Evolutionary conservation across 129 eudicot species (phyloP).

Genomic region (Artemisia annua): DNA sequence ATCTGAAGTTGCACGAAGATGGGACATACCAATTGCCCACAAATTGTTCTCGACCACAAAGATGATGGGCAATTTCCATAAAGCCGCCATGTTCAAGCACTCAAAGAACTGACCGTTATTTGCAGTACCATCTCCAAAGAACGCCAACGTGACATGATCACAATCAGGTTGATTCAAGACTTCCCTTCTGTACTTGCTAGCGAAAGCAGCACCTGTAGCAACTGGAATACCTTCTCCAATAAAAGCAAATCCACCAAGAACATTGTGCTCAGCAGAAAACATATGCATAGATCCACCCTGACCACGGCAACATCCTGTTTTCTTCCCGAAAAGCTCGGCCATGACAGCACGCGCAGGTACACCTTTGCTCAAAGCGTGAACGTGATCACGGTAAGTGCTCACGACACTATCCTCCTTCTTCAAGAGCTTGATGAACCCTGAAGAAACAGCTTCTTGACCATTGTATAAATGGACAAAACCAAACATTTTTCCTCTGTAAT

Average conservation of each 20-base stretch:
- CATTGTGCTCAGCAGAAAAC: background rate
- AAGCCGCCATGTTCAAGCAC: too few species aligned
- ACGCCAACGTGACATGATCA: slow-evolving; percentile 32
- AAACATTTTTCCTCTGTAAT: slow-evolving; percentile 29
- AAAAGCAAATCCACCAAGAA: too few species aligned
- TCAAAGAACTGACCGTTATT: background rate
- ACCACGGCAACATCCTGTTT: slow-evolving; percentile 30
- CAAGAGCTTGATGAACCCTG: slow-evolving; percentile 22
- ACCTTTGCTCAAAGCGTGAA: slow-evolving; percentile 31
- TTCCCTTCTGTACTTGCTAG: too few species aligned
- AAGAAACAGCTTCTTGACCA: slow-evolving; percentile 28
- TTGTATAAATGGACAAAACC: too few species aligned
- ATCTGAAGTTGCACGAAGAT: slow-evolving; percentile 33
- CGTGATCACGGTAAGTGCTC: slow-evolving; percentile 32
- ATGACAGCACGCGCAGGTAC: slow-evolving; percentile 27
- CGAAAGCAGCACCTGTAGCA: too few species aligned
- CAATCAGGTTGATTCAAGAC: slow-evolving; percentile 29
- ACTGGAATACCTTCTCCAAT: too few species aligned
- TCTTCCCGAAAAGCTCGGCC: slow-evolving; percentile 26
- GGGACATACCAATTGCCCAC: slow-evolving; percentile 36
- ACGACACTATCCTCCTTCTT: slow-evolving; percentile 29
- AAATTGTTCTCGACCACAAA: slow-evolving; percentile 31
- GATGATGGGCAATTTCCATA: slow-evolving; percentile 21
- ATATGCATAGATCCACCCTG: slow-evolving; percentile 35
- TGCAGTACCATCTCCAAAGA: slow-evolving; percentile 35